Evolutionary conservation across 371 early-diverging fungal genomes (phyloP).

Genomic region (Catenaria anguillulae): DNA sequence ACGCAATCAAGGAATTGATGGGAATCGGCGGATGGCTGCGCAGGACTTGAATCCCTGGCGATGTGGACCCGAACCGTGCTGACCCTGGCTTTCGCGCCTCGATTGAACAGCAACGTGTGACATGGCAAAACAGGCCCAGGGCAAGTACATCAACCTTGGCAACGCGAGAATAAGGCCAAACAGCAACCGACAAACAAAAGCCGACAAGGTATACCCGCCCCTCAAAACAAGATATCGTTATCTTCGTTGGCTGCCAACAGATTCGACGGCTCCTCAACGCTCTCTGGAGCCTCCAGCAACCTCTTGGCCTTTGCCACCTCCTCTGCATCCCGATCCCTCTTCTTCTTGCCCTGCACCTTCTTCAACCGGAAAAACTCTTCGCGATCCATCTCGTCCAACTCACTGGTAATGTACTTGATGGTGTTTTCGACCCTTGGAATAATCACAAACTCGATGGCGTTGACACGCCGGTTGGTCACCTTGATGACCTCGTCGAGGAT

Average conservation of each 20-base stretch:
- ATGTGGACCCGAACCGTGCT: too few species aligned
- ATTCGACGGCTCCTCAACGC: constrained; percentile 9
- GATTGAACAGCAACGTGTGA: too few species aligned
- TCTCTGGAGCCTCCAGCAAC: background rate
- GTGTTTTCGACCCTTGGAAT: constrained; percentile 98
- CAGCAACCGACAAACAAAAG: too few species aligned
- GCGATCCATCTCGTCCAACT: constrained; percentile 98
- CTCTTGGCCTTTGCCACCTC: constrained; percentile 19
- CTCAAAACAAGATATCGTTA: constrained; percentile 46
- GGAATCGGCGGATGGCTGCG: too few species aligned
- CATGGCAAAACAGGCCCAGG: too few species aligned
- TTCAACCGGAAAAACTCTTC: constrained; percentile 99
- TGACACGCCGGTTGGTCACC: constrained; percentile 97
- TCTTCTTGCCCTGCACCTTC: constrained; percentile 96
- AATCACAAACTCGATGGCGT: constrained; percentile 97
- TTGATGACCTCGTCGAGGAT: constrained; percentile 97
- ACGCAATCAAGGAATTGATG: too few species aligned
- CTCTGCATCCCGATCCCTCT: constrained; percentile 57
- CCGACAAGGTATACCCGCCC: too few species aligned
- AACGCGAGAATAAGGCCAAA: too few species aligned
- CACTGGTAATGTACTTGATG: constrained; percentile 89
- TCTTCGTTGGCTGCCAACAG: constrained; percentile 31
- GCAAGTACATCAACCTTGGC: too few species aligned
- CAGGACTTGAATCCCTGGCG: too few species aligned
- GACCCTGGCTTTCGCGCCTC: too few species aligned